Base-by-base conservation (phyloP, 1,284 basidiomycete species). In the Xanthoconium separans region DNA sequence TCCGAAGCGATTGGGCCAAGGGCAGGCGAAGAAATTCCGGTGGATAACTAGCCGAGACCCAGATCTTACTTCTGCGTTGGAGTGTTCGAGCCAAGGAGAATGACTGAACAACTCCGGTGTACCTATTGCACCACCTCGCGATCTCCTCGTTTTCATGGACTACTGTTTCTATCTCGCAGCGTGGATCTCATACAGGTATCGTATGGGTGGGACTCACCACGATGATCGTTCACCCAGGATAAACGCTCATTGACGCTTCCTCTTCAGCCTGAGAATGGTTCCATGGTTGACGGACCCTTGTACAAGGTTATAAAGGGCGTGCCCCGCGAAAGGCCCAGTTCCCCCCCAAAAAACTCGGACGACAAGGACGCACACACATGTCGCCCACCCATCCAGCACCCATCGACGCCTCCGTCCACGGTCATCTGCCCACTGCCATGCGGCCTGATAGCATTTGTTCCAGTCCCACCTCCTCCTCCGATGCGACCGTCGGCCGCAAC, bases 401-500 rank as follows among this genome's bases (percentile, higher is more conserved):
- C 53, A 41, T 53, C 52, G 31, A 58, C 44, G 43, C 46, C 13
- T 39, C 51, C 27, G 18, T 27, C 34, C 27, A n/a, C 15, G 2
- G 15, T 39, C 53, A 43, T 52, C 46, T 39, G n/a, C 37, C 37
- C 22, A 18, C 50, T 18, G 15, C 40, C 50, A 69, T 66, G 61
- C 53, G 34, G 44, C 18, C 61, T 43, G 49, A 51, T 30, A 53
- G 53, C 47, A 20, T 10, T 9, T 64, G 53, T 58, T 56, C 64
- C 11, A 61, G 62, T 37, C 53, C 64, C 51, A 62, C 50, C 42
- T 4, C 43, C 39, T 4, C 43, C 40, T 52, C 50, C 30, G 53
- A 64, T 4, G 22, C 15, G 5, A 36, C 51, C 41, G 46, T 18
- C 18, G 62, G 52, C 22, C 64, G 67, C 11, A 71, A 71, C 22